phyloP scores from a whole-genome alignment of 306 rosid species.

The Pachyrhizus erosus region DNA sequence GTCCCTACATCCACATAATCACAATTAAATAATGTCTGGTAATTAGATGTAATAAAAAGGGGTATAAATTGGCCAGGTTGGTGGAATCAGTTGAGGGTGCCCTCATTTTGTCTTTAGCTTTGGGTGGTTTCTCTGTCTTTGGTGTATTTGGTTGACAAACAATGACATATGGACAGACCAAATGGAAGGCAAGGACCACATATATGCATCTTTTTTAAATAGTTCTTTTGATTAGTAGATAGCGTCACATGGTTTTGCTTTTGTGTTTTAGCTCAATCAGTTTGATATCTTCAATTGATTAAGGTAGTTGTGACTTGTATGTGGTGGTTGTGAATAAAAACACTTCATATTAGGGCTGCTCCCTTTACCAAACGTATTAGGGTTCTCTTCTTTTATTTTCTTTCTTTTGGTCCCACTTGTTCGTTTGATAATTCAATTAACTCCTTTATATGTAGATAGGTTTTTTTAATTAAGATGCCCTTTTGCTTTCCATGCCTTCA shows the following conservation, averaged over 20 bases:
- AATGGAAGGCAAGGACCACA: constrained; percentile 69
- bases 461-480: constrained; percentile 1
- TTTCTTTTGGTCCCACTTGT: constrained; percentile 38
- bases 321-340: constrained; percentile 52
- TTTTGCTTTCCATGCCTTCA: constrained; percentile 34
- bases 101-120: constrained; percentile 75
- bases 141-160: constrained; percentile 66
- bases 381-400: constrained; percentile 42
- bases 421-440: constrained; percentile 33
- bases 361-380: constrained; percentile 49
- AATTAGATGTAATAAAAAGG: constrained; percentile 41
- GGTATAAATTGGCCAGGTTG: constrained; percentile 57
- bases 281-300: constrained; percentile 46
- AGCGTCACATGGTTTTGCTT: constrained; percentile 66
- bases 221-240: constrained; percentile 45
- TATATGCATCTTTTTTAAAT: constrained; percentile 32
- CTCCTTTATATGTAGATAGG: background rate
- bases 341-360: constrained; percentile 41
- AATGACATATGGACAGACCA: constrained; percentile 60
- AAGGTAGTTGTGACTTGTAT: constrained; percentile 47
- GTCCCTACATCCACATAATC: constrained; percentile 54
- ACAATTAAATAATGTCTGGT: constrained; percentile 44
- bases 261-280: constrained; percentile 44
- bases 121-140: constrained; percentile 75
- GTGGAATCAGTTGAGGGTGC: constrained; percentile 69